A percentile compares a stretch with the other conserved stretches of the same genome.
These are phyloP conservation scores for Verbena officinalis DNA, from an alignment of 257 asterid species.

Conservation along the genomic window DNA sequence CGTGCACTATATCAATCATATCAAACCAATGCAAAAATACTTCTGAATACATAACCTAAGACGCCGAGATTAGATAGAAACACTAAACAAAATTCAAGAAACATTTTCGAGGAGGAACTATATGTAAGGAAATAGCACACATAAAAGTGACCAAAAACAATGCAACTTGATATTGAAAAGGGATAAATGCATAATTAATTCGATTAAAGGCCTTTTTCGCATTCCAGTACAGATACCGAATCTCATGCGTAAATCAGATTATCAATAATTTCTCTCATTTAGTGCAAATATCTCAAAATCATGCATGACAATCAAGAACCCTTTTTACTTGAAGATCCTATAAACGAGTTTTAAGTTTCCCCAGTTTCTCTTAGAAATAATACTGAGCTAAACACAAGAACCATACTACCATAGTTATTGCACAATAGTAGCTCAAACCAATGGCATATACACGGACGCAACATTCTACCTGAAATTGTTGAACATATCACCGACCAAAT, in stretches of 20 bases:
- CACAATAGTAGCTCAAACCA: neutral
- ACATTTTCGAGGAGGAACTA: neutral
- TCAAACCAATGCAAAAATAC: neutral
- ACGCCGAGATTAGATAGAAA: neutral
- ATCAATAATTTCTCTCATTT: neutral
- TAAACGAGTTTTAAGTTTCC: neutral
- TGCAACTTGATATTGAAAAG: neutral
- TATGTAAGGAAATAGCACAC: neutral
- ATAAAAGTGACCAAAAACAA: no score
- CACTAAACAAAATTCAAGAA: neutral
- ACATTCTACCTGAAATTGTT: neutral
- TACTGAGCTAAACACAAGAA: slow-evolving; percentile 13
- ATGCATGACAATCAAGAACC: slow-evolving; percentile 2
- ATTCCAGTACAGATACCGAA: slow-evolving; percentile 8
- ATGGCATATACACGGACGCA: no score
- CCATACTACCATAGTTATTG: neutral
- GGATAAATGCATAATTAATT: neutral
- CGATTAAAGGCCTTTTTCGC: neutral
- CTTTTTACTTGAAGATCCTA: neutral
- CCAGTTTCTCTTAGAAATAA: neutral
- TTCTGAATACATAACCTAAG: neutral
- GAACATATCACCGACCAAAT: neutral
- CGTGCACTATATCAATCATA: no score
- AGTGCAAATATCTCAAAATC: neutral
- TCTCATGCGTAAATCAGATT: neutral